Evolutionary conservation across 1,284 basidiomycete species (phyloP).

Genomic region (Puccinia horiana): DNA sequence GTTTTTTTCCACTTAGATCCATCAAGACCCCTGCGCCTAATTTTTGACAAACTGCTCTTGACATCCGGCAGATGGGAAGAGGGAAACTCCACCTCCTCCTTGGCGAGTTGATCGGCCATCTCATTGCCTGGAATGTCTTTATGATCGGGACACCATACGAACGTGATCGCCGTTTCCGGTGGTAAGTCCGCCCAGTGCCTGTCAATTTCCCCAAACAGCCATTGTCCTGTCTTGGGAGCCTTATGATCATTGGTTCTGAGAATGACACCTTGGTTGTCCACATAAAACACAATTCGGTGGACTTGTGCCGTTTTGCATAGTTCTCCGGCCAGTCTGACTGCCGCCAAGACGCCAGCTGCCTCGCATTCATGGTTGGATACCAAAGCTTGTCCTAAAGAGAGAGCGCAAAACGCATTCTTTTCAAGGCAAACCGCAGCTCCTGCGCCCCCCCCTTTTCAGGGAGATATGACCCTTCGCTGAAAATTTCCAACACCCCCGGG

Average conservation of each 20-base stretch:
- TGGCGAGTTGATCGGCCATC: background rate
- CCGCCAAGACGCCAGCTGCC: background rate
- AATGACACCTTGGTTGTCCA: too few species aligned
- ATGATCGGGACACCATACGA: background rate
- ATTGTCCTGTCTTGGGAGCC: background rate
- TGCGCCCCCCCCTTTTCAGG: background rate
- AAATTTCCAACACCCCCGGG: background rate
- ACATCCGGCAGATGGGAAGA: background rate
- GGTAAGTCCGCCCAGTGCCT: background rate
- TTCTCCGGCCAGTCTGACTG: background rate
- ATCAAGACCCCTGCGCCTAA: too few species aligned
- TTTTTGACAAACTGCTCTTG: background rate
- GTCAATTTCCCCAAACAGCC: background rate
- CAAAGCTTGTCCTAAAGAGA: background rate
- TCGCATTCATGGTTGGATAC: background rate
- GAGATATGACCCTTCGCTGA: background rate
- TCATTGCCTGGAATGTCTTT: background rate
- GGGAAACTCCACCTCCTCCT: background rate
- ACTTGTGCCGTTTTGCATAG: background rate
- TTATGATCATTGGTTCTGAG: background rate
- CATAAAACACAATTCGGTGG: background rate
- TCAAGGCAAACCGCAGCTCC: background rate
- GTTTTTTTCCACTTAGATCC: too few species aligned
- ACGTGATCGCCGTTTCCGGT: background rate
- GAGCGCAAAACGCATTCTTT: background rate